Conservation (phyloP, 441 rosid species). For the Populus hybrid region DNA sequence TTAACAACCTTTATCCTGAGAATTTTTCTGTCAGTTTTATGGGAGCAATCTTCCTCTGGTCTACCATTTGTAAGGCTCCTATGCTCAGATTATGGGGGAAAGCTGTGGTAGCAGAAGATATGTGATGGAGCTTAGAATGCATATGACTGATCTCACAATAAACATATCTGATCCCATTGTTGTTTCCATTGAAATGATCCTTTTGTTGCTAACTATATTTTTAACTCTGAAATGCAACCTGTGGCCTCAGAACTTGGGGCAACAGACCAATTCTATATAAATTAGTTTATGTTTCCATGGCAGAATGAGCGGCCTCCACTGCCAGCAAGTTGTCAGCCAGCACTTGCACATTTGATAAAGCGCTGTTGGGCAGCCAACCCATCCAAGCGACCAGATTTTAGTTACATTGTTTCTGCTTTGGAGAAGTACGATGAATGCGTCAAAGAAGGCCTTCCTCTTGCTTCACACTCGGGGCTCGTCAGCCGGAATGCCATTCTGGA, state of each 20-base stretch:
- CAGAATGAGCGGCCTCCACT: conserved; percentile 93
- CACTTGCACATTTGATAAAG: conserved; percentile 77
- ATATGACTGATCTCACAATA: not conserved
- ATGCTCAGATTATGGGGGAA: not conserved
- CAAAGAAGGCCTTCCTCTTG: conserved; percentile 84
- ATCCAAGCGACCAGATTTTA: conserved; percentile 84
- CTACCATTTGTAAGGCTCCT: not conserved
- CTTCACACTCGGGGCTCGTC: conserved; percentile 64
- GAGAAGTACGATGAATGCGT: conserved; percentile 85
- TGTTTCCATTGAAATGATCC: not conserved
- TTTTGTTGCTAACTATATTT: not conserved
- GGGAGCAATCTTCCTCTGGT: not conserved
- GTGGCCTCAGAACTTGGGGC: too few relatives aligned
- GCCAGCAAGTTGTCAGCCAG: conserved; percentile 92
- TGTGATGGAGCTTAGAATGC: not conserved
- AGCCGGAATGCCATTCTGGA: conserved; percentile 59
- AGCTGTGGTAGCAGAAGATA: not conserved
- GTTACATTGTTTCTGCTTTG: conserved; percentile 69
- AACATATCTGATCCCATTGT: not conserved
- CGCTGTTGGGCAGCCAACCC: conserved; percentile 92
- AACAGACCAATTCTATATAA: not conserved
- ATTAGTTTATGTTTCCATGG: conserved; percentile 1
- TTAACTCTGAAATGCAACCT: not conserved
- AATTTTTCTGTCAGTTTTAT: not conserved
- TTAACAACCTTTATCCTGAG: not conserved